Evolutionary conservation across 345 rosid genomes (phyloP).

Genomic region (Bretschneidera sinensis): DNA sequence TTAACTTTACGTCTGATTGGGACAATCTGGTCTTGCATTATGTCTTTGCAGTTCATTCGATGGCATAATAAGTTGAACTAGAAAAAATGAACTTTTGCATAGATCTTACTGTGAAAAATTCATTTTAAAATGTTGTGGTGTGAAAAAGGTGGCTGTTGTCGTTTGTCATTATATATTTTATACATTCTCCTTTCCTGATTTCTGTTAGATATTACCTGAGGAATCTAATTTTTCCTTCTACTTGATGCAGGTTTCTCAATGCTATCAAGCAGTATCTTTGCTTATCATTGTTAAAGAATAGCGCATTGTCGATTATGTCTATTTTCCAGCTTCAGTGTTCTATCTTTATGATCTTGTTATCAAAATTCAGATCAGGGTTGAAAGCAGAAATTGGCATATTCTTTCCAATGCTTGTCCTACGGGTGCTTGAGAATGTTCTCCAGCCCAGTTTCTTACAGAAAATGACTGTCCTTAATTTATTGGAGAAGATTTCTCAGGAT

Average conservation of each 20-base stretch:
- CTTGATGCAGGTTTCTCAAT: conserved; percentile 71
- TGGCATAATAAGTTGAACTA: background rate
- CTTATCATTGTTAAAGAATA: conserved; percentile 88
- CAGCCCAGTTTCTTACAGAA: conserved; percentile 98
- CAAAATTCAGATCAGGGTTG: conserved; percentile 78
- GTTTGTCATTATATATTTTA: background rate
- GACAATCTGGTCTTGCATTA: background rate
- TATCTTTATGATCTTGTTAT: conserved; percentile 65
- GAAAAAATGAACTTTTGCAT: background rate
- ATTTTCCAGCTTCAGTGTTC: conserved; percentile 95
- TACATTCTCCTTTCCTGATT: background rate
- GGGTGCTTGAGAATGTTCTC: conserved; percentile 92
- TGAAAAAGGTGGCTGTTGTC: background rate
- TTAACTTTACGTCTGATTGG: background rate
- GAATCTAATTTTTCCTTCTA: conserved; percentile 2
- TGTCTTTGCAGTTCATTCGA: background rate
- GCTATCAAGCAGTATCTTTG: conserved; percentile 85
- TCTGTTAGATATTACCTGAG: background rate
- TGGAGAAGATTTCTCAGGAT: conserved; percentile 79
- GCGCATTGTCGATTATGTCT: conserved; percentile 93
- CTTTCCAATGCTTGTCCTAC: conserved; percentile 91
- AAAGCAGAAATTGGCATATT: conserved; percentile 92
- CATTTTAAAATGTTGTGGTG: background rate
- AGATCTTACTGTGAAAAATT: background rate
- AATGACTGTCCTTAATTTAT: conserved; percentile 81